Conservation (phyloP, 495 filamentous ascomycete species). For the Aspergillus bridgeri region DNA sequence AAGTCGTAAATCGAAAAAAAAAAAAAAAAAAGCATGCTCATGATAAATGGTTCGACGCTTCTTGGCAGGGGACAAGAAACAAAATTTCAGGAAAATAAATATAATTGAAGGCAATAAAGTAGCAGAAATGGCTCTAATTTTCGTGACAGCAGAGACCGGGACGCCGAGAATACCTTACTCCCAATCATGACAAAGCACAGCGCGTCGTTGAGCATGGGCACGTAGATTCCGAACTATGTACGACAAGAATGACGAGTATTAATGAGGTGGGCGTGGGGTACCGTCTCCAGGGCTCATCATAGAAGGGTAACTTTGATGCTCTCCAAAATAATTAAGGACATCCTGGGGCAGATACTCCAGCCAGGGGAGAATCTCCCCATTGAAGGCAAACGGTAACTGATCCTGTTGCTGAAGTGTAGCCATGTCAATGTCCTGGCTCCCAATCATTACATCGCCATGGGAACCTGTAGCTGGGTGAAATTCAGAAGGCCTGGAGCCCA, state of each 20-base stretch:
- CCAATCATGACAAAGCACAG: constrained; percentile 10
- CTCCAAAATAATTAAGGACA: constrained; percentile 55
- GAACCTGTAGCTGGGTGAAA: constrained; percentile 36
- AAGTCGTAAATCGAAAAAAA: neutral
- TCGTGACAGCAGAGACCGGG: constrained; percentile 6
- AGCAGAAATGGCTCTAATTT: constrained; percentile 10
- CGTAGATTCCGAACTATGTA: constrained; percentile 16
- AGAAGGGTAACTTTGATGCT: constrained; percentile 33
- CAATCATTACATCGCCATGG: constrained; percentile 60
- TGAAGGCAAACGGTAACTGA: constrained; percentile 42
- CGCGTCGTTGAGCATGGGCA: constrained; percentile 20
- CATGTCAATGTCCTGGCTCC: constrained; percentile 70
- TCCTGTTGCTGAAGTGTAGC: constrained; percentile 41
- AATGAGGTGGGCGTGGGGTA: constrained; percentile 25
- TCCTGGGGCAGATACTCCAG: constrained; percentile 66
- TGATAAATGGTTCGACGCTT: neutral
- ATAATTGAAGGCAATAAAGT: neutral
- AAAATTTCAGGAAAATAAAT: neutral
- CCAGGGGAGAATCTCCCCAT: constrained; percentile 62
- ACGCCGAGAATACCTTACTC: constrained; percentile 9
- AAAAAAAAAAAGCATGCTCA: neutral
- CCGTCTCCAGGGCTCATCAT: constrained; percentile 35
- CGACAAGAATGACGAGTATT: constrained; percentile 12
- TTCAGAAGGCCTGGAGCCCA: constrained; percentile 30
- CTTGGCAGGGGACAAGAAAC: neutral